phyloP scores from a whole-genome alignment of 768 basidiomycete species.

The Kwoniella europaea region DNA sequence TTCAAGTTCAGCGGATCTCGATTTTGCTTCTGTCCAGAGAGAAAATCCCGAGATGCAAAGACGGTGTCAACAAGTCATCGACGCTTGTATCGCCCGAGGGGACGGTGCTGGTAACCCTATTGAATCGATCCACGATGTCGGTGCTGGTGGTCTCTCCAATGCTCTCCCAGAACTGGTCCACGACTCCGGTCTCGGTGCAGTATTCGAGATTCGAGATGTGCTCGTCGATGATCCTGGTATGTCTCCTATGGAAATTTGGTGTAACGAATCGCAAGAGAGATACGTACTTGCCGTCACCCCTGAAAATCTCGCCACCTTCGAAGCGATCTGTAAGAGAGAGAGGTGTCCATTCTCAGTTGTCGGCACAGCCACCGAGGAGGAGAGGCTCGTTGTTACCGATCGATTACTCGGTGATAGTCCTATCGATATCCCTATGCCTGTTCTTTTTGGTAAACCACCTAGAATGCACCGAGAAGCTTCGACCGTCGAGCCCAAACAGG shows the following conservation, averaged over 20 bases:
- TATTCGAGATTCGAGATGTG: constrained; percentile 91
- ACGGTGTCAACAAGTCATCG: constrained; percentile 95
- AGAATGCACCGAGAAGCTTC: constrained; percentile 79
- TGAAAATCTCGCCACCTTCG: constrained; percentile 68
- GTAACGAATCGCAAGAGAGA: constrained; percentile 97
- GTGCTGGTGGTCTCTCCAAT: constrained; percentile 95
- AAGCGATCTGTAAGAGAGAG: constrained; percentile 79
- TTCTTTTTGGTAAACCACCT: constrained; percentile 94
- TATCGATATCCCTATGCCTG: constrained; percentile 89
- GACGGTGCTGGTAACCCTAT: constrained; percentile 71
- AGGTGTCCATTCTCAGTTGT: constrained; percentile 92
- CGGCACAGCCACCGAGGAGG: constrained; percentile 78
- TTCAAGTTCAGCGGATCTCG: constrained; percentile 85
- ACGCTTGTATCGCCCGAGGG: constrained; percentile 74
- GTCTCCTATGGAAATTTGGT: constrained; percentile 99
- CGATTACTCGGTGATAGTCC: constrained; percentile 76
- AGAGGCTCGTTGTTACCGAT: constrained; percentile 88
- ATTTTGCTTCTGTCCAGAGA: constrained; percentile 96
- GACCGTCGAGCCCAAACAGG: constrained; percentile 61
- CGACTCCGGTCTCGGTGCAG: constrained; percentile 87
- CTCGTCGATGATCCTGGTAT: constrained; percentile 88
- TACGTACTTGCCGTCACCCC: constrained; percentile 90
- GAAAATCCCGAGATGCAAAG: constrained; percentile 99
- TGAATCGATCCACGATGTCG: constrained; percentile 96
- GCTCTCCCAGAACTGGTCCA: constrained; percentile 96